Conservation (phyloP, 2,329 filamentous ascomycete genomes). For the Pseudogymnoascus sp. region DNA sequence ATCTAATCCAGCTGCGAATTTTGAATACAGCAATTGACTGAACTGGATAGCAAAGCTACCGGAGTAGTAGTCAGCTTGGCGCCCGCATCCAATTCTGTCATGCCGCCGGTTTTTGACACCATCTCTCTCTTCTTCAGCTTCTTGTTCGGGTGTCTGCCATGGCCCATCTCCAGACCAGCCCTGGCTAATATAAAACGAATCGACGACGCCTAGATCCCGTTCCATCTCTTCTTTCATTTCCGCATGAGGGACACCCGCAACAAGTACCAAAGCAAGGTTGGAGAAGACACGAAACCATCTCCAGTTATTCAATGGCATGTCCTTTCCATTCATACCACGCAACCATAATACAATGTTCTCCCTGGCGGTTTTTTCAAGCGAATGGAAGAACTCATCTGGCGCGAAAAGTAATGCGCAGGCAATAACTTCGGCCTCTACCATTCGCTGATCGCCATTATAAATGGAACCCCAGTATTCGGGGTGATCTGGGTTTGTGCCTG, state of each 20-base stretch:
- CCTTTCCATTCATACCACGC: slow-evolving; percentile 32
- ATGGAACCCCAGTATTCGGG: slow-evolving; percentile 40
- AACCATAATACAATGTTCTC: slow-evolving; percentile 35
- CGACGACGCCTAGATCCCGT: slow-evolving; percentile 35
- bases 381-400: slow-evolving; percentile 30
- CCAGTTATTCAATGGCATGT: slow-evolving; percentile 42
- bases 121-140: slow-evolving; percentile 13
- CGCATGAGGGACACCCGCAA: slow-evolving; percentile 29
- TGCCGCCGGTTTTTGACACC: neutral
- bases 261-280: slow-evolving; percentile 36
- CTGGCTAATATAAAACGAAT: slow-evolving; percentile 36
- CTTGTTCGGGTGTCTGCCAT: slow-evolving; percentile 29
- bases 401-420: slow-evolving; percentile 38
- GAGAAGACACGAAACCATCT: slow-evolving; percentile 43
- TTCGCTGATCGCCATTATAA: slow-evolving; percentile 38
- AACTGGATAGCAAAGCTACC: slow-evolving; percentile 46
- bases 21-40: slow-evolving; percentile 37
- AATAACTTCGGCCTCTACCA: slow-evolving; percentile 46
- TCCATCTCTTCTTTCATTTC: slow-evolving; percentile 31
- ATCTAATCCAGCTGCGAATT: slow-evolving; percentile 35
- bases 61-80: slow-evolving; percentile 43
- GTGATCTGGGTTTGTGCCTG: slow-evolving; percentile 27
- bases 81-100: neutral
- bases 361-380: slow-evolving; percentile 24
- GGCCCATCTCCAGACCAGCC: slow-evolving; percentile 41